These are phyloP conservation scores for Scheffersomyces segobiensis DNA, from an alignment of 1,139 yeast genomes.

Conservation along the genomic window DNA sequence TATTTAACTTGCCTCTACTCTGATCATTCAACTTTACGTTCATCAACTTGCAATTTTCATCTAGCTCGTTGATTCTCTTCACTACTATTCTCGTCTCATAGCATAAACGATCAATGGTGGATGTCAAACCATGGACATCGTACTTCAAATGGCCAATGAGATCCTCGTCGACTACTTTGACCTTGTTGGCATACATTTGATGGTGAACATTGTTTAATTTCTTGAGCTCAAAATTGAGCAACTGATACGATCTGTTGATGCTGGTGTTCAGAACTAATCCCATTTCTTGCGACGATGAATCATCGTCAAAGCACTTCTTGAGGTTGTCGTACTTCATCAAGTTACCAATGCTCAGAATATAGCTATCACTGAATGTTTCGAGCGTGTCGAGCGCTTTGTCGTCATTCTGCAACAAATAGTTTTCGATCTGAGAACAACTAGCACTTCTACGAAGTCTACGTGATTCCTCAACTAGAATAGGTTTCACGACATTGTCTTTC, in stretches of 20 bases:
- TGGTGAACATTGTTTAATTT: slow-evolving; percentile 30
- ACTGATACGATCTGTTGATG: slow-evolving; percentile 26
- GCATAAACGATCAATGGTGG: slow-evolving; percentile 71
- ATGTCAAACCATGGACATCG: slow-evolving; percentile 63
- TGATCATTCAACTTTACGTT: slow-evolving; percentile 40
- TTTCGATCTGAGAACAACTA: slow-evolving; percentile 50
- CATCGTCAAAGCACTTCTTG: slow-evolving; percentile 13
- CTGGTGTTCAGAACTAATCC: slow-evolving; percentile 12
- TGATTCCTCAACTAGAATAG: neutral
- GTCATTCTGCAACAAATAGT: slow-evolving; percentile 19
- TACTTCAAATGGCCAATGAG: slow-evolving; percentile 37
- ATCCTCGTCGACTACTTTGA: slow-evolving; percentile 33
- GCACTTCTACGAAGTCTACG: slow-evolving; percentile 21
- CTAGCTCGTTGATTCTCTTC: slow-evolving; percentile 78
- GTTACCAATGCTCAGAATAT: slow-evolving; percentile 22
- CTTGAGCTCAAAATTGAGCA: slow-evolving; percentile 32
- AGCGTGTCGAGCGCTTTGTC: slow-evolving; percentile 1
- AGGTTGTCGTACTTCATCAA: slow-evolving; percentile 20
- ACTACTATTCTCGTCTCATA: slow-evolving; percentile 77
- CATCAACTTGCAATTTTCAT: slow-evolving; percentile 57
- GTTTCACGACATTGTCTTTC: slow-evolving; percentile 9
- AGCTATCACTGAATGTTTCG: slow-evolving; percentile 4
- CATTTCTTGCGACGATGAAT: neutral
- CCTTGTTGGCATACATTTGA: slow-evolving; percentile 31
- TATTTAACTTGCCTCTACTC: slow-evolving; percentile 25